Conservation (phyloP, 495 filamentous ascomycete genomes). For the Aspergillus incahuasiensis region DNA sequence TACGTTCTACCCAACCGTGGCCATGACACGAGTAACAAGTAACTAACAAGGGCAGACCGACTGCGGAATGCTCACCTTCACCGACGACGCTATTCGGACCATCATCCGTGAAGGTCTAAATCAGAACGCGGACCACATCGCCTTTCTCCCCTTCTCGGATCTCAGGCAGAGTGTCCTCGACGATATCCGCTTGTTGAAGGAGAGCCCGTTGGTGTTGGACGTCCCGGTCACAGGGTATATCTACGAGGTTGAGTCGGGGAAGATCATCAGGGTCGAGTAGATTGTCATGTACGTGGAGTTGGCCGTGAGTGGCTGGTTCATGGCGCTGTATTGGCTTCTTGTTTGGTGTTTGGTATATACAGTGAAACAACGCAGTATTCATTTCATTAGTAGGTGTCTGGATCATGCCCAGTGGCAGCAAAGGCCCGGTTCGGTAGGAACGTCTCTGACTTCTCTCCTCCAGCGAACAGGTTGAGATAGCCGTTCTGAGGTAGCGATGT, state of each 20-base stretch:
- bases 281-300: background rate
- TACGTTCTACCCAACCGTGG: constrained; percentile 9
- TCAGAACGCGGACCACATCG: constrained; percentile 42
- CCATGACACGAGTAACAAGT: background rate
- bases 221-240: constrained; percentile 68
- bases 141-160: constrained; percentile 62
- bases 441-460: too few relatives aligned
- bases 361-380: too few relatives aligned
- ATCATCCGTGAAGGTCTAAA: constrained; percentile 42
- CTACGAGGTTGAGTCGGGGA: constrained; percentile 76
- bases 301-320: too few relatives aligned
- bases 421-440: too few relatives aligned
- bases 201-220: constrained; percentile 52
- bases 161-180: constrained; percentile 59
- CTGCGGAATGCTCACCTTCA: constrained; percentile 81
- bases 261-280: constrained; percentile 50
- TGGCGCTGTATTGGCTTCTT: too few relatives aligned
- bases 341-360: too few relatives aligned
- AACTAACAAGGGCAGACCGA: constrained; percentile 35
- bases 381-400: too few relatives aligned
- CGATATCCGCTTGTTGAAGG: constrained; percentile 62
- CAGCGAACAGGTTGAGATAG: too few relatives aligned
- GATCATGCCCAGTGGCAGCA: too few relatives aligned
- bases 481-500: too few relatives aligned
- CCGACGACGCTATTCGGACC: constrained; percentile 55